Base-by-base conservation (phyloP, 306 rosid genomes). In the Erythrophleum fordii region DNA sequence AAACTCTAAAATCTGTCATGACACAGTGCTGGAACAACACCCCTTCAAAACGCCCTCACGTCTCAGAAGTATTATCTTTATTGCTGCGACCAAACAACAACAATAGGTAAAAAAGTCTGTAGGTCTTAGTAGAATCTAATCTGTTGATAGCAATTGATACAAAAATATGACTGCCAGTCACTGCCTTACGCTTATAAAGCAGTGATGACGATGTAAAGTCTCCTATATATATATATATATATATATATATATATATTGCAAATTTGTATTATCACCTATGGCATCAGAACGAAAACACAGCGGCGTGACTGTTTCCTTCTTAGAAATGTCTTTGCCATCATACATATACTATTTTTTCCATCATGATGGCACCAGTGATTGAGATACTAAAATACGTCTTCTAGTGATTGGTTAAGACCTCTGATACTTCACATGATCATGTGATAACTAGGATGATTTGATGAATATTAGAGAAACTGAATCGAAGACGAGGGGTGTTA, bases 1-100 rank as follows among this genome's bases (percentile, higher is more conserved):
- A 87, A 82, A 87, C 72, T 77, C 91, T 95, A 65, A 95, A 84
- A 80, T 80, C 86, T 45, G 76, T 95, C 60, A 95, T 95, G 98
- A 84, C 86, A 20, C 92, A 88, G 82, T 95, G 97, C 85, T 95
- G 97, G 98, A 95, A 91, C 89, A 95, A 89, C 77, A 85, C 81
- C 67, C 98, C 98, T 31, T 89, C 95, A 6, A 91, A 92, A 79
- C 97, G 98, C 41, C 98, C 98, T 60, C 95, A 86, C 0, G 86
- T 92, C 83, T 89, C 92, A 18, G 98, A 95, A 81, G 89, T 95
- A 59, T 52, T 92, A 80, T 72, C 92, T 3, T 61, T 86, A 29
- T 80, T 94, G 79, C 86, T 88, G 56, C 91, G 80, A 45, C 77
- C 93, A 82, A 85, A 78, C 78, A 89, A 76, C 88, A 88, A 72